A percentile compares a stretch with the other conserved stretches of the same genome.
phyloP scores from a whole-genome alignment of 108 stramenopile species.

The Nitzschia sp. region DNA sequence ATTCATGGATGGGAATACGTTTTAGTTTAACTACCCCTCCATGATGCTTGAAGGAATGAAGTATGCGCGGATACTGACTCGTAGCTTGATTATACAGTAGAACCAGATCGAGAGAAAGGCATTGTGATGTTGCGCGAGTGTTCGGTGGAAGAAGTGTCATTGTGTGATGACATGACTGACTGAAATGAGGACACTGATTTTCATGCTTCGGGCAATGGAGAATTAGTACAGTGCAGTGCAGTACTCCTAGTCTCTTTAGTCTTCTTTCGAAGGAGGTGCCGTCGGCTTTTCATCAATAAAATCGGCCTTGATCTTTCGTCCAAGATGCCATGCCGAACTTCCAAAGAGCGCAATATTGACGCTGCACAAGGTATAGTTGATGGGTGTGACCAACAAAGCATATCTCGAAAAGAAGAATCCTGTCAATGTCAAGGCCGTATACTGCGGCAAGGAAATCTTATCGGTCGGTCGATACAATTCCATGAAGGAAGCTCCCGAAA shows the following conservation, averaged over 20 bases:
- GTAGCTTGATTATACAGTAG: too few relatives aligned
- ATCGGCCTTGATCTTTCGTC: slow-evolving; percentile 88
- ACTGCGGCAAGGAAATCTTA: slow-evolving; percentile 82
- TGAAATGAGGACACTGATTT: too few relatives aligned
- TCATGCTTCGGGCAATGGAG: too few relatives aligned
- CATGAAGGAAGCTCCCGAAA: slow-evolving; percentile 79
- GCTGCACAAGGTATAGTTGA: slow-evolving; percentile 83
- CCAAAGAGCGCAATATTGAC: slow-evolving; percentile 86
- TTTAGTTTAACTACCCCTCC: too few relatives aligned
- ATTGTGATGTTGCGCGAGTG: too few relatives aligned
- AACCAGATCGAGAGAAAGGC: too few relatives aligned
- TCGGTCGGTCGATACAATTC: slow-evolving; percentile 86
- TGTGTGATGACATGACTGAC: too few relatives aligned
- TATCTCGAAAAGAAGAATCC: slow-evolving; percentile 89
- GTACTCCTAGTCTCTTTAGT: not conserved
- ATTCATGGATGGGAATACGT: too few relatives aligned
- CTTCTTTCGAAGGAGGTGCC: not conserved
- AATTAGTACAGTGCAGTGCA: too few relatives aligned
- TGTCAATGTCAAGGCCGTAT: slow-evolving; percentile 81
- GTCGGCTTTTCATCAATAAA: slow-evolving; percentile 47
- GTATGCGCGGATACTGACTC: too few relatives aligned
- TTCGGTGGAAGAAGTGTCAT: too few relatives aligned
- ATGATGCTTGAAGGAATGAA: too few relatives aligned
- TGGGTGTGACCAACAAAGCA: slow-evolving; percentile 74
- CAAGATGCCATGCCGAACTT: slow-evolving; percentile 85